phyloP scores from a whole-genome alignment of 2,329 filamentous ascomycete species.

The Cytospora leucostoma region DNA sequence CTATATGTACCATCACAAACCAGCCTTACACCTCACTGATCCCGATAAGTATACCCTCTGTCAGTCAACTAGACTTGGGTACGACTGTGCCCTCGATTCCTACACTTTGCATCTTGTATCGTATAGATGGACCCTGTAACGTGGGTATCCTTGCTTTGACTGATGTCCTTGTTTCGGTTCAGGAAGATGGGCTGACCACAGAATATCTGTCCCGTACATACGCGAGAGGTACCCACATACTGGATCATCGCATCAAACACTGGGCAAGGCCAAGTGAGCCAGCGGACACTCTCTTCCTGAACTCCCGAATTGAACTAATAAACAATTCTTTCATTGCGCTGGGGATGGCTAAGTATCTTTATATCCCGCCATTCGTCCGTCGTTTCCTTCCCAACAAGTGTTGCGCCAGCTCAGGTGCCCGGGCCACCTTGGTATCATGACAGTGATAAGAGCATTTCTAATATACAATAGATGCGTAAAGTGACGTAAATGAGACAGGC shows the following conservation, averaged over 20 bases:
- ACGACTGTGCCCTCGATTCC: too few relatives aligned
- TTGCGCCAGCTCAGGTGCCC: slow-evolving; percentile 13
- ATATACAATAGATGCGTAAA: slow-evolving; percentile 20
- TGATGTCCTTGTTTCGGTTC: too few relatives aligned
- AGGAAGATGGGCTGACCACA: neutral
- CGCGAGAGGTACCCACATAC: too few relatives aligned
- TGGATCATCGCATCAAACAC: too few relatives aligned
- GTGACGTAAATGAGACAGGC: slow-evolving; percentile 9
- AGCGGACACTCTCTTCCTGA: too few relatives aligned
- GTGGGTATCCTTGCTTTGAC: too few relatives aligned
- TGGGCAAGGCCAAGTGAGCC: too few relatives aligned
- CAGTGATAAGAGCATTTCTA: slow-evolving; percentile 17
- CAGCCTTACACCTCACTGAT: neutral
- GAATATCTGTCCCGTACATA: neutral
- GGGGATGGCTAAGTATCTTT: slow-evolving; percentile 13
- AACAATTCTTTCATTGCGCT: slow-evolving; percentile 8
- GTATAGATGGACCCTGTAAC: too few relatives aligned
- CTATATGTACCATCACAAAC: neutral
- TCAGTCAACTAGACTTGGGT: too few relatives aligned
- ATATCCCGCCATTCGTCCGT: slow-evolving; percentile 8
- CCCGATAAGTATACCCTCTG: too few relatives aligned
- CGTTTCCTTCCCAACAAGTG: slow-evolving; percentile 12
- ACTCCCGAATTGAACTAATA: neutral
- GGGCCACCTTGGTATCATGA: slow-evolving; percentile 23
- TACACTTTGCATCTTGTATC: too few relatives aligned